These are phyloP conservation scores for Scenedesmus sp. DNA, from an alignment of 163 green algal genomes.

Conservation along the genomic window DNA sequence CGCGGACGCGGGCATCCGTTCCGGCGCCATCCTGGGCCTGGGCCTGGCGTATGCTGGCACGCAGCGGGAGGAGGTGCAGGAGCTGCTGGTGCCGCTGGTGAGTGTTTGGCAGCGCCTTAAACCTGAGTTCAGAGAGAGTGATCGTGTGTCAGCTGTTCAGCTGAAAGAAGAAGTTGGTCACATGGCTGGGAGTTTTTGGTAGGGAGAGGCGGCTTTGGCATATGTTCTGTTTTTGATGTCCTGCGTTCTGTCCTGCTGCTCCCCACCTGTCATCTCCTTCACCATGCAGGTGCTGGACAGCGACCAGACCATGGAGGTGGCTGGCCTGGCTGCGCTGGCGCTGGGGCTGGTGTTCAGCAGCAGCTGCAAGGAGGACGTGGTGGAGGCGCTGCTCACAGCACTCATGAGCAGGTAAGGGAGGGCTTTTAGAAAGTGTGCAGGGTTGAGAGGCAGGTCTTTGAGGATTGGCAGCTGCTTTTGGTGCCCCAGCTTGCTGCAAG, in stretches of 20 bases:
- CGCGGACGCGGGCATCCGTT: constrained; percentile 70
- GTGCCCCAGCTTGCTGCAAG: not conserved
- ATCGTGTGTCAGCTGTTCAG: too few relatives aligned
- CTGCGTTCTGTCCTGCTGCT: too few relatives aligned
- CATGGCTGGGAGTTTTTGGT: too few relatives aligned
- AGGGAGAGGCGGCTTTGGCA: too few relatives aligned
- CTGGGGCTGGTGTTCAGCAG: constrained; percentile 93
- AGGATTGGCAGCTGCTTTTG: too few relatives aligned
- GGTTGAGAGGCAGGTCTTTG: too few relatives aligned
- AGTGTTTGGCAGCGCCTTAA: not conserved
- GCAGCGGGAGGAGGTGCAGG: constrained; percentile 84
- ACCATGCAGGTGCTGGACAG: constrained; percentile 67
- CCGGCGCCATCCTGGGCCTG: constrained; percentile 94
- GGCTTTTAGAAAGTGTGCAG: too few relatives aligned
- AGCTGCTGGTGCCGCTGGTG: constrained; percentile 90
- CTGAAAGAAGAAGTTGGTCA: too few relatives aligned
- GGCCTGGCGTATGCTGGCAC: constrained; percentile 96
- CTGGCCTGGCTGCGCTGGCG: constrained; percentile 88
- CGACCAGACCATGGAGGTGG: constrained; percentile 85
- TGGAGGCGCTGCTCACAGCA: constrained; percentile 65
- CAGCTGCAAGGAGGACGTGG: constrained; percentile 75
- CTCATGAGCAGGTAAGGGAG: constrained; percentile 75
- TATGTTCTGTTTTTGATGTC: too few relatives aligned
- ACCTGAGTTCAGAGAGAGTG: too few relatives aligned
- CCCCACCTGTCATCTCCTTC: not conserved